Conservation (phyloP, 2,329 filamentous ascomycete genomes). For the Scortechinia acanthostroma region DNA sequence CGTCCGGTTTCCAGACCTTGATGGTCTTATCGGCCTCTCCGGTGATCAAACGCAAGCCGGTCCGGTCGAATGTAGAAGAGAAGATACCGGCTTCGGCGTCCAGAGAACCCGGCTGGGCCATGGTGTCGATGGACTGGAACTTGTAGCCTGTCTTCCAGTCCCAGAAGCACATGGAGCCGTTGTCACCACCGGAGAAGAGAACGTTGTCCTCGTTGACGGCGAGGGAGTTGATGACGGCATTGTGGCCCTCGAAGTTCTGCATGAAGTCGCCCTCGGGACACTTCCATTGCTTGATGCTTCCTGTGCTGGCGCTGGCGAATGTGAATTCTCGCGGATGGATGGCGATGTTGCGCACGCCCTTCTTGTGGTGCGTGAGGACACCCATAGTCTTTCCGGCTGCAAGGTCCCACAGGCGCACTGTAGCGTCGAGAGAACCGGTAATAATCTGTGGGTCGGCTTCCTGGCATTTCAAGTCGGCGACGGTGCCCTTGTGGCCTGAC, state of each 20-base stretch:
- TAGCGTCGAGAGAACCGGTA: constrained; percentile 83
- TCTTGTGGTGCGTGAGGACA: constrained; percentile 95
- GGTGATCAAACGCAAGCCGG: constrained; percentile 80
- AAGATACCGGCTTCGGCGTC: constrained; percentile 94
- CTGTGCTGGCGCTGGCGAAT: constrained; percentile 84
- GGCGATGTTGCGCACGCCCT: constrained; percentile 79
- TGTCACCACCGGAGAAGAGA: constrained; percentile 88
- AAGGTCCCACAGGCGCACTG: constrained; percentile 87
- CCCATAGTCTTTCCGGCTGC: constrained; percentile 94
- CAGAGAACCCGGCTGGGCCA: constrained; percentile 85
- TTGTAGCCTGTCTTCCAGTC: constrained; percentile 96
- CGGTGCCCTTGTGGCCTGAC: constrained; percentile 81
- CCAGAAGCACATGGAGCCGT: constrained; percentile 95
- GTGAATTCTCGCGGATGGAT: constrained; percentile 90
- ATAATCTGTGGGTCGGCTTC: constrained; percentile 96
- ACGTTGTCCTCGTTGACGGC: constrained; percentile 92
- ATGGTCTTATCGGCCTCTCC: constrained; percentile 96
- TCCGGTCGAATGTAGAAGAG: constrained; percentile 85
- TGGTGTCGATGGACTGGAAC: constrained; percentile 84
- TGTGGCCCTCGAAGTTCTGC: constrained; percentile 97
- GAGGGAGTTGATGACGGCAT: constrained; percentile 90
- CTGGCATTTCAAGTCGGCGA: constrained; percentile 84
- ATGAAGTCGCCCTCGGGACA: constrained; percentile 96
- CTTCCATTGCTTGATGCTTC: constrained; percentile 98
- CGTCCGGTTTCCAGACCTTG: constrained; percentile 22